Base-by-base conservation (phyloP, 2,329 filamentous ascomycete genomes). In the Hawksworthiomyces lignivorus region DNA sequence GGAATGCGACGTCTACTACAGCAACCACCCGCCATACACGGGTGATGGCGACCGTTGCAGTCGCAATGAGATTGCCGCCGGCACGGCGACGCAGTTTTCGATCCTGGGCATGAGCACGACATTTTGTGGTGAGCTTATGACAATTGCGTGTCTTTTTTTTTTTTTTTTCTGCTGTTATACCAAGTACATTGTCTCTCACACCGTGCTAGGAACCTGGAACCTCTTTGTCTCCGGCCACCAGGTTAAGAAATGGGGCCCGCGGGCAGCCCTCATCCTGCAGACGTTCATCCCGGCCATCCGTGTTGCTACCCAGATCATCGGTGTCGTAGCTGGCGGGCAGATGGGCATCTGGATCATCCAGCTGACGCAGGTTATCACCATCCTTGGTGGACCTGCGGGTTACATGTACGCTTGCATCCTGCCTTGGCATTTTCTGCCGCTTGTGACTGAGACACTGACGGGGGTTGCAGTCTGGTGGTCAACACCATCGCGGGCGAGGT, bases 1-100 rank as follows among this genome's bases (percentile, higher is more conserved):
- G 80, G 78, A 77, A 37, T 87, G 82, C 59, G 77, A 86, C 41
- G 70, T 73, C 39, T 87, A 78, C 56, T 87, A 85, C 59, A 62
- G 68, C 27, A 63, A 64, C 3, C 73, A 84, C 52, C 67, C 72
- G 11, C 67, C 70, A 0, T 73, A 63, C 37, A 50, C 61, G 9
- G 69, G 67, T 1, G 52, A 57, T 4, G 65, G 65, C 4, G 73
- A 80, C 45, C 67, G 73, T 14, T 87, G 82, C 54, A 68, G 67
- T 35, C 67, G 70, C 26, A 73, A 73, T 41, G 73, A 75, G 48
- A 81, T 87, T 45, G 72, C 81, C 35, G 77, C 80, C 1, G 68
- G 71, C 17, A 84, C 80, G 2, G 80, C 82, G 0, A 65, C 65
- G 2, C 71, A 82, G 40, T 74, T 80, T 26, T 74, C 75, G n/a